Percentiles rank a stretch among this genome's conserved stretches.
Conservation (phyloP, 2,329 filamentous ascomycete species). For the Trichoderma atroviride region DNA sequence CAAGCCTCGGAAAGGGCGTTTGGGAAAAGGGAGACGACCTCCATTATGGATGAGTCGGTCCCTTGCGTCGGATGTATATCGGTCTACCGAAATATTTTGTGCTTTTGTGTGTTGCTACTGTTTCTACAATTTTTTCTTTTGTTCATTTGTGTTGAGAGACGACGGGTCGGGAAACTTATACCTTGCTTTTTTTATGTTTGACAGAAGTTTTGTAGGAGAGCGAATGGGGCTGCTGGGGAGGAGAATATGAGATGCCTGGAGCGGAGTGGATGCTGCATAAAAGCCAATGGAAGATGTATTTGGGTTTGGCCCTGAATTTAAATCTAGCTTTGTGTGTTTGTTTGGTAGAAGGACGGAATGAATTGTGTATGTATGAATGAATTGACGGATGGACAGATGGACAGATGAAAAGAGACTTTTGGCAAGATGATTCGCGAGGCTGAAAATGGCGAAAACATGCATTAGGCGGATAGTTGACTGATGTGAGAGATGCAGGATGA, state of each 20-base stretch:
- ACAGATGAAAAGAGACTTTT: background rate
- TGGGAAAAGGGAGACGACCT: conserved; percentile 16
- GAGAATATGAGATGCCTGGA: background rate
- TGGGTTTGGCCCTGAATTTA: background rate
- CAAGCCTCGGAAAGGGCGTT: conserved; percentile 31
- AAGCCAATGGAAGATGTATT: background rate
- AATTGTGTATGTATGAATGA: conserved; percentile 20
- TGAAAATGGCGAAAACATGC: background rate
- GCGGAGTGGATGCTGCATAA: background rate
- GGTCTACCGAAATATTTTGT: background rate
- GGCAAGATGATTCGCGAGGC: background rate
- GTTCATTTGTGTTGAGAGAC: background rate
- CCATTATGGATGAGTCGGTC: background rate
- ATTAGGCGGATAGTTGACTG: background rate
- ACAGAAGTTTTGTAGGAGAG: conserved; percentile 1
- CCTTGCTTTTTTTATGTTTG: conserved; percentile 7
- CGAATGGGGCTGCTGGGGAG: background rate
- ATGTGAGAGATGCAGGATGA: background rate
- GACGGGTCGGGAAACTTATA: background rate
- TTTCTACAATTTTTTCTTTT: conserved; percentile 6
- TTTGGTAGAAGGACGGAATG: background rate
- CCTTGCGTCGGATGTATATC: conserved; percentile 5
- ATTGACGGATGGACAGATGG: background rate
- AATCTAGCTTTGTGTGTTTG: background rate
- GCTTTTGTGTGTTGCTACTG: background rate